These are phyloP conservation scores for Coemansia sp. DNA, from an alignment of 192 early-diverging fungal species.

Conservation along the genomic window DNA sequence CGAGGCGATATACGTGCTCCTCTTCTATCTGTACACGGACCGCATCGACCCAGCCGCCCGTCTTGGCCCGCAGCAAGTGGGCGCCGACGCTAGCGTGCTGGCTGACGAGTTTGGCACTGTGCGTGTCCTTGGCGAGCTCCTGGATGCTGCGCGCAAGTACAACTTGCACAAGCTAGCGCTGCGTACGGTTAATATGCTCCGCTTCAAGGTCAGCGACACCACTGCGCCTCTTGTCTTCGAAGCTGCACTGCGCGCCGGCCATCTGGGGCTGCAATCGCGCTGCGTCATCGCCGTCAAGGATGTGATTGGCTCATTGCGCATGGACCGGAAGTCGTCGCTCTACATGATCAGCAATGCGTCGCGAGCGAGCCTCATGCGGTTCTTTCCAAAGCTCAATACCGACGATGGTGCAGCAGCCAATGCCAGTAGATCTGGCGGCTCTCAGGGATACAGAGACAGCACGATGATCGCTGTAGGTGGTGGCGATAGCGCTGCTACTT, in stretches of 20 bases:
- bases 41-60: constrained; percentile 69
- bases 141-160: constrained; percentile 67
- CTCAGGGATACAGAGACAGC: background rate
- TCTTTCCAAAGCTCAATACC: constrained; percentile 37
- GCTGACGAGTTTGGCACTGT: constrained; percentile 28
- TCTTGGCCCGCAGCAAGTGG: constrained; percentile 59
- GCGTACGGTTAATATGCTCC: constrained; percentile 61
- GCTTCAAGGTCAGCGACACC: constrained; percentile 62
- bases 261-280: constrained; percentile 65
- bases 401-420: constrained; percentile 4
- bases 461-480: background rate
- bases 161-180: constrained; percentile 60
- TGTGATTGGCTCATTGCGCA: constrained; percentile 25
- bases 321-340: constrained; percentile 35
- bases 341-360: constrained; percentile 40
- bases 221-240: constrained; percentile 71
- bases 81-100: constrained; percentile 13
- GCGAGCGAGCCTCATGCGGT: constrained; percentile 36
- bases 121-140: constrained; percentile 64
- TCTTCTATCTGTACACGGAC: constrained; percentile 72
- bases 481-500: background rate
- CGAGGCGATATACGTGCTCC: constrained; percentile 61
- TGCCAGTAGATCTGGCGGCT: constrained; percentile 3
- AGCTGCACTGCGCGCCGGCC: constrained; percentile 66
- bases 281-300: constrained; percentile 41